Conservation (phyloP, 2,329 filamentous ascomycete genomes). For the Phyllosticta ampelicida region DNA sequence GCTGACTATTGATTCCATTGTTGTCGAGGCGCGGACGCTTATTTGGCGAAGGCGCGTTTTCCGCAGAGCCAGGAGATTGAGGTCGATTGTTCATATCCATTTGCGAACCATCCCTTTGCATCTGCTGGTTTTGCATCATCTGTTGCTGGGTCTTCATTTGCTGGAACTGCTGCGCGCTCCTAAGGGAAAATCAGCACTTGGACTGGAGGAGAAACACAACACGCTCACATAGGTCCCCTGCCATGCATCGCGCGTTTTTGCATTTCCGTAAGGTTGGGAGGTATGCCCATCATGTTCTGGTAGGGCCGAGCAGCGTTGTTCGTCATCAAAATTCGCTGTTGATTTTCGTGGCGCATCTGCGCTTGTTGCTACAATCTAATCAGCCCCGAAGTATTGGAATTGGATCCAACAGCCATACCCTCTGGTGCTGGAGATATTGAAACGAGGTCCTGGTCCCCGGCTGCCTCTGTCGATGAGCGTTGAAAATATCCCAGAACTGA, state of each 20-base stretch:
- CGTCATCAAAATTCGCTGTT: conserved; percentile 65
- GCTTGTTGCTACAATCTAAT: conserved; percentile 46
- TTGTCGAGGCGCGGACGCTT: conserved; percentile 76
- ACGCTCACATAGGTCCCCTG: conserved; percentile 58
- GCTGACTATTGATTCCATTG: conserved; percentile 63
- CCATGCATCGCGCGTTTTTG: conserved; percentile 70
- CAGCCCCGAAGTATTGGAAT: conserved; percentile 15
- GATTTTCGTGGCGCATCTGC: conserved; percentile 58
- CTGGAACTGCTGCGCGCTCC: conserved; percentile 55
- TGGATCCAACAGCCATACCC: conserved; percentile 47
- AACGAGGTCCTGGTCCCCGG: conserved; percentile 42
- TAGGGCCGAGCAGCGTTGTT: conserved; percentile 46
- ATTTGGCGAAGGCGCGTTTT: conserved; percentile 84
- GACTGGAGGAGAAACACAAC: conserved; percentile 3
- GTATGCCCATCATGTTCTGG: conserved; percentile 57
- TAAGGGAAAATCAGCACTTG: conserved; percentile 20
- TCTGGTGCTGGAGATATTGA: conserved; percentile 71
- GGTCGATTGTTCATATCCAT: conserved; percentile 73
- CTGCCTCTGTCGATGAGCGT: conserved; percentile 55
- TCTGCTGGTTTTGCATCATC: conserved; percentile 60
- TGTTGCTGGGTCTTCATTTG: conserved; percentile 41
- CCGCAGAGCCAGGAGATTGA: conserved; percentile 69
- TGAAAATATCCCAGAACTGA: conserved; percentile 93
- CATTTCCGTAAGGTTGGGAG: conserved; percentile 45
- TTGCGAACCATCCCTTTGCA: conserved; percentile 78